Evolutionary conservation across 2,329 filamentous ascomycete species (phyloP).

Genomic region (Pyrenophora teres): DNA sequence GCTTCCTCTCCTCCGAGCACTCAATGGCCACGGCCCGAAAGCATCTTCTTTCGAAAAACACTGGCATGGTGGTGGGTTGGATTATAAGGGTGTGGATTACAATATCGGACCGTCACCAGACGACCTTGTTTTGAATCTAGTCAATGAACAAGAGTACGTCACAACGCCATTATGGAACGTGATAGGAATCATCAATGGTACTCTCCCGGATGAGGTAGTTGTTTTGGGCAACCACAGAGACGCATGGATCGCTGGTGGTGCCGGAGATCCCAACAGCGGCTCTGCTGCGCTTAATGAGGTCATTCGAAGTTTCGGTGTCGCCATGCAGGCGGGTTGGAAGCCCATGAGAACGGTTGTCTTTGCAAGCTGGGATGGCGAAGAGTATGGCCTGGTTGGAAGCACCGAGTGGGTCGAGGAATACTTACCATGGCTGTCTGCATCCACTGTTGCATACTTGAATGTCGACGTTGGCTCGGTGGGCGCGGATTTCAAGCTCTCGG

Average conservation of each 20-base stretch:
- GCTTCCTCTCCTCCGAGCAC: slow-evolving; percentile 81
- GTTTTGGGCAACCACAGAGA: slow-evolving; percentile 92
- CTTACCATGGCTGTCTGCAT: slow-evolving; percentile 74
- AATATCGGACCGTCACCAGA: slow-evolving; percentile 83
- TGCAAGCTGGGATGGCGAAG: slow-evolving; percentile 70
- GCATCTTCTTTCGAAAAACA: slow-evolving; percentile 72
- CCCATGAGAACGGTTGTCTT: slow-evolving; percentile 90
- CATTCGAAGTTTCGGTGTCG: slow-evolving; percentile 73
- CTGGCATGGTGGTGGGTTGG: slow-evolving; percentile 75
- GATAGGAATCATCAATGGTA: slow-evolving; percentile 89
- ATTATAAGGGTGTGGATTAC: slow-evolving; percentile 81
- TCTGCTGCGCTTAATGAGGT: slow-evolving; percentile 80
- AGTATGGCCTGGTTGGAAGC: slow-evolving; percentile 83
- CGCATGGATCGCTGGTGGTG: slow-evolving; percentile 86
- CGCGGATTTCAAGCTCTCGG: slow-evolving; percentile 65
- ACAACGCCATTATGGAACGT: slow-evolving; percentile 68
- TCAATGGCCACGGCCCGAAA: slow-evolving; percentile 86
- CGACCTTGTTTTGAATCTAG: slow-evolving; percentile 58
- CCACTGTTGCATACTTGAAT: slow-evolving; percentile 83
- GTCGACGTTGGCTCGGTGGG: slow-evolving; percentile 77
- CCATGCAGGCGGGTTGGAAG: slow-evolving; percentile 76
- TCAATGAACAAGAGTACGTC: slow-evolving; percentile 57
- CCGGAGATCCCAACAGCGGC: slow-evolving; percentile 81
- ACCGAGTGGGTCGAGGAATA: slow-evolving; percentile 95
- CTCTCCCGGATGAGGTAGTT: slow-evolving; percentile 81